Evolutionary conservation across 352 stramenopile genomes (phyloP).

Genomic region (Phytophthora hibernalis): DNA sequence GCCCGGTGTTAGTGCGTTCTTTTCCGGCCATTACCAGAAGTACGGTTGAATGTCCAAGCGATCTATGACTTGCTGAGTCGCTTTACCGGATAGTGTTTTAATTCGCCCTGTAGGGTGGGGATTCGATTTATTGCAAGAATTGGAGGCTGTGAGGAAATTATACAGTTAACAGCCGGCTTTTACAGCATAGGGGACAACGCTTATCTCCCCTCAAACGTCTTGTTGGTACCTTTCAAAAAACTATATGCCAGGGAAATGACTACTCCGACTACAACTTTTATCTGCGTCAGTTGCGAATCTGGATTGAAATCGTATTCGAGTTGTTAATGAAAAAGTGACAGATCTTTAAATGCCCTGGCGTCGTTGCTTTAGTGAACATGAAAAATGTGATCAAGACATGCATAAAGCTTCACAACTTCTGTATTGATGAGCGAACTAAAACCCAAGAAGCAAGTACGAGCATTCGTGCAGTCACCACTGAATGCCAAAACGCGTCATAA

Average conservation of each 20-base stretch:
- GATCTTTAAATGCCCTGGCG: constrained; percentile 21
- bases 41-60: too few species aligned
- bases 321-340: constrained; percentile 37
- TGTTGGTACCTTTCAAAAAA: constrained; percentile 22
- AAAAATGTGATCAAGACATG: constrained; percentile 19
- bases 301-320: constrained; percentile 55
- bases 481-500: neutral
- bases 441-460: neutral
- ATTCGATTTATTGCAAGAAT: constrained; percentile 16
- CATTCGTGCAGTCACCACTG: neutral
- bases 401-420: constrained; percentile 22
- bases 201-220: constrained; percentile 7
- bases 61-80: too few species aligned
- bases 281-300: constrained; percentile 46
- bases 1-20: too few species aligned
- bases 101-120: too few species aligned
- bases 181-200: constrained; percentile 16
- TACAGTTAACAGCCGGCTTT: constrained; percentile 1
- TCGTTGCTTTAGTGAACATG: constrained; percentile 10
- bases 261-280: constrained; percentile 46
- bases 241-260: neutral
- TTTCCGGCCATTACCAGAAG: too few species aligned
- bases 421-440: neutral
- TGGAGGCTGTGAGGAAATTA: constrained; percentile 20
- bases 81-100: too few species aligned